Conservation (phyloP, 1,284 basidiomycete species). For the Ganoderma multipileum region DNA sequence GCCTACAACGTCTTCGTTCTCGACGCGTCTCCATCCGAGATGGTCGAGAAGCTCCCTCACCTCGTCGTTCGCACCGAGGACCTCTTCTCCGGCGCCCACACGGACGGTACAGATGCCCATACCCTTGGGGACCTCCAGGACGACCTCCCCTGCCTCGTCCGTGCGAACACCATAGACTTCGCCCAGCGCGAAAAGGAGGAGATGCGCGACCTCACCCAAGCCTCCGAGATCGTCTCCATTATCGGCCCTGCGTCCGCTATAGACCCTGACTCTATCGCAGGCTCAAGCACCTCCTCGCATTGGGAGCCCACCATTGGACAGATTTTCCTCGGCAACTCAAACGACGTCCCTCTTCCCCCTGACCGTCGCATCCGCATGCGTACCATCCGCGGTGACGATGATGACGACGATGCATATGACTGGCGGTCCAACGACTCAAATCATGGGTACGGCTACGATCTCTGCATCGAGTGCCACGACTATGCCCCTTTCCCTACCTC, state of each 20-base stretch:
- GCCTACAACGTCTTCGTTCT: conserved; percentile 90
- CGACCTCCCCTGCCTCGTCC: conserved; percentile 38
- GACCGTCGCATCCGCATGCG: conserved; percentile 37
- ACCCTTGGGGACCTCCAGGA: conserved; percentile 34
- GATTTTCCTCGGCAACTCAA: conserved; percentile 79
- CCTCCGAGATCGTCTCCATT: conserved; percentile 64
- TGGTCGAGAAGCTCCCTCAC: conserved; percentile 54
- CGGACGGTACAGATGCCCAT: conserved; percentile 41
- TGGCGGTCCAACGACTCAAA: conserved; percentile 65
- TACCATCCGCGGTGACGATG: conserved; percentile 28
- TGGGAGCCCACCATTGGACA: conserved; percentile 66
- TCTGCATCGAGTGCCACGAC: conserved; percentile 90
- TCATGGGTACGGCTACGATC: conserved; percentile 70
- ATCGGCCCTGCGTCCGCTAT: conserved; percentile 16
- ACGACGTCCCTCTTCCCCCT: conserved; percentile 68
- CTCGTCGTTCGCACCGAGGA: conserved; percentile 48
- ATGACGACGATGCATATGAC: conserved; percentile 57
- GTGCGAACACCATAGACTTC: conserved; percentile 74
- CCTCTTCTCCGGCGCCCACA: conserved; percentile 34
- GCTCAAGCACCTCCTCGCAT: conserved; percentile 47
- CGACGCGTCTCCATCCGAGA: conserved; percentile 61
- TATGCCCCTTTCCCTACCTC: conserved; percentile 70
- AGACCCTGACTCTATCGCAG: conserved; percentile 33
- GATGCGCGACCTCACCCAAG: conserved; percentile 88
- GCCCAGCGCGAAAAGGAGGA: conserved; percentile 85